Percentiles rank a stretch among this genome's conserved stretches.
Evolutionary conservation across 106 monocot genomes (phyloP).

Genomic region (Dendrobium nobile): DNA sequence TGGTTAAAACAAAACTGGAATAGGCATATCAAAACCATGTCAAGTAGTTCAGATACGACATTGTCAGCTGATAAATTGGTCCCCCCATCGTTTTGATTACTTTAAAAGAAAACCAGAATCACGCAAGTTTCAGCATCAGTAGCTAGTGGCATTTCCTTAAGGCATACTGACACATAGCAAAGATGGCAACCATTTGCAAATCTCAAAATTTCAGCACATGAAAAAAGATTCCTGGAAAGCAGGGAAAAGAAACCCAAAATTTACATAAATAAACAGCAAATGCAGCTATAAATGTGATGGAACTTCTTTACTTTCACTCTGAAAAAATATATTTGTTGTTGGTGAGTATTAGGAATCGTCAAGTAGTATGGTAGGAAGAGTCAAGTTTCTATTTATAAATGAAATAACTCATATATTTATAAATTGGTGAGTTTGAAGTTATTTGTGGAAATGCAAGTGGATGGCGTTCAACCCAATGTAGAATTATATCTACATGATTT

Average conservation of each 20-base stretch:
- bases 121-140: neutral
- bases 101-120: neutral
- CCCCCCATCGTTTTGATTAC: slow-evolving; percentile 19
- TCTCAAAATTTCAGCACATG: slow-evolving; percentile 1
- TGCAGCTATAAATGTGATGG: neutral
- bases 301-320: neutral
- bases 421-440: too few relatives aligned
- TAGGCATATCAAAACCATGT: slow-evolving; percentile 36
- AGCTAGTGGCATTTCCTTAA: neutral
- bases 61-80: slow-evolving; percentile 39
- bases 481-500: too few relatives aligned
- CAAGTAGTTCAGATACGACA: slow-evolving; percentile 61
- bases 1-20: too few relatives aligned
- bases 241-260: neutral
- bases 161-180: neutral
- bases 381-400: neutral
- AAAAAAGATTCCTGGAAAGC: neutral
- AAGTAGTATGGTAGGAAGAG: neutral
- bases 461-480: too few relatives aligned
- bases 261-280: slow-evolving; percentile 1
- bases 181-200: neutral
- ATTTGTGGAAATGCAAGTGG: too few relatives aligned
- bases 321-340: neutral
- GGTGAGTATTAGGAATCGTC: neutral
- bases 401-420: neutral